Conservation (phyloP, 1,284 basidiomycete genomes). For the Naganishia sp. region DNA sequence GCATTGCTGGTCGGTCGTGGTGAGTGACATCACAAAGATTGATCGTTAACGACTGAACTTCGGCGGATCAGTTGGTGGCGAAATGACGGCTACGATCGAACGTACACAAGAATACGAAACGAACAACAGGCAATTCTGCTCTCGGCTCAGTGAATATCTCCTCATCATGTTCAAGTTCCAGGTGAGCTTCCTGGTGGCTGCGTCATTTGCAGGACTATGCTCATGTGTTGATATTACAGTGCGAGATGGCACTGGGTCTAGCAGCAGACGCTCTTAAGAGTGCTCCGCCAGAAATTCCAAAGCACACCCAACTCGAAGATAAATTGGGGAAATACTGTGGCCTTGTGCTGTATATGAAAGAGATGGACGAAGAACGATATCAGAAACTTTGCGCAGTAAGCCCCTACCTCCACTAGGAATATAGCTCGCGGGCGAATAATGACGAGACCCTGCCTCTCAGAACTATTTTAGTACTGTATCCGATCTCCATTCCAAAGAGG, state of each 20-base stretch:
- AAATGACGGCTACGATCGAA: constrained; percentile 93
- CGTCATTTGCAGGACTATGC: not conserved
- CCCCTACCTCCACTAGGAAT: constrained; percentile 32
- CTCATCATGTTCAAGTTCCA: constrained; percentile 87
- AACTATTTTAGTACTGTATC: constrained; percentile 83
- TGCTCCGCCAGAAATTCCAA: constrained; percentile 54
- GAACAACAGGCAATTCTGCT: constrained; percentile 86
- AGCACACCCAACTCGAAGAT: constrained; percentile 72
- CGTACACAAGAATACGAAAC: constrained; percentile 84
- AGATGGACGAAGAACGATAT: constrained; percentile 85
- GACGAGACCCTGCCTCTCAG: constrained; percentile 54
- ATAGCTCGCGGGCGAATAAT: not conserved
- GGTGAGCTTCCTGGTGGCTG: constrained; percentile 53
- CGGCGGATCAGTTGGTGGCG: constrained; percentile 56
- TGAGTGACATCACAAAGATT: constrained; percentile 43
- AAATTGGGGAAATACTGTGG: constrained; percentile 86
- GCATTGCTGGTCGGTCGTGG: constrained; percentile 87
- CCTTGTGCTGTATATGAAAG: constrained; percentile 87
- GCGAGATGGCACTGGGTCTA: constrained; percentile 51
- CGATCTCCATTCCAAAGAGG: constrained; percentile 74
- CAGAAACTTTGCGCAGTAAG: constrained; percentile 81
- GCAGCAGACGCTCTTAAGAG: constrained; percentile 43
- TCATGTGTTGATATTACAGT: constrained; percentile 38
- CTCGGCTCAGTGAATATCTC: constrained; percentile 82
- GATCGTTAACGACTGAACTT: not conserved